A percentile compares a stretch with the other conserved stretches of the same genome.
Conservation (phyloP, 192 early-diverging fungal genomes). For the Linnemannia elongata region DNA sequence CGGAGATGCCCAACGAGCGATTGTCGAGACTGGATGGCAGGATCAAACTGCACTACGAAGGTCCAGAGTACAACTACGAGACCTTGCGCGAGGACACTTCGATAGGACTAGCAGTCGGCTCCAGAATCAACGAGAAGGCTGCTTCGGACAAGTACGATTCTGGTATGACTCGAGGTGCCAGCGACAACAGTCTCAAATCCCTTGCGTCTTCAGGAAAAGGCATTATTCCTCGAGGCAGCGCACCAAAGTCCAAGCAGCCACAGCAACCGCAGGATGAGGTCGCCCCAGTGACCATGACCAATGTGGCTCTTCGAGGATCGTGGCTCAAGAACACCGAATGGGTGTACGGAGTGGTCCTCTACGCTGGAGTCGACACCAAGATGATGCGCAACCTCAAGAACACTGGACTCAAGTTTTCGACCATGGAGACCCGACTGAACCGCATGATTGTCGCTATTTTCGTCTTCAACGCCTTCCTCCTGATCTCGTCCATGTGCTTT, state of each 20-base stretch:
- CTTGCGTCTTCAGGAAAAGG: neutral
- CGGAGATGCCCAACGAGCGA: constrained; percentile 93
- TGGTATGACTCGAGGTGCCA: neutral
- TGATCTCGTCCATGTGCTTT: constrained; percentile 60
- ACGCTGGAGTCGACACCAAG: constrained; percentile 97
- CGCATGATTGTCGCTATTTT: constrained; percentile 75
- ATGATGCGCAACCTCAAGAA: constrained; percentile 90
- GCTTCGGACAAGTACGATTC: neutral
- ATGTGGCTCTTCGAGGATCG: constrained; percentile 91
- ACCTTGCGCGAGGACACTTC: constrained; percentile 15
- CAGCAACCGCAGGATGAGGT: constrained; percentile 67
- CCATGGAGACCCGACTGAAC: constrained; percentile 81
- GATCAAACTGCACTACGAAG: constrained; percentile 49
- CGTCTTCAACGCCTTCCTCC: constrained; percentile 62
- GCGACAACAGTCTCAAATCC: constrained; percentile 31
- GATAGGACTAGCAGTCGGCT: neutral
- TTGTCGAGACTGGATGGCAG: constrained; percentile 92
- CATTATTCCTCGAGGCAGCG: neutral
- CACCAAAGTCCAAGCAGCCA: neutral
- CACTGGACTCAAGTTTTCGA: constrained; percentile 77
- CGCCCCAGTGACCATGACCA: constrained; percentile 87
- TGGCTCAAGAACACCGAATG: constrained; percentile 95
- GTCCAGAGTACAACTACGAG: constrained; percentile 26
- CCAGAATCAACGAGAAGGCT: neutral
- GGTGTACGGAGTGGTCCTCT: constrained; percentile 91